phyloP scores from a whole-genome alignment of 2,329 filamentous ascomycete species.

The Trichoderma aggressivum region DNA sequence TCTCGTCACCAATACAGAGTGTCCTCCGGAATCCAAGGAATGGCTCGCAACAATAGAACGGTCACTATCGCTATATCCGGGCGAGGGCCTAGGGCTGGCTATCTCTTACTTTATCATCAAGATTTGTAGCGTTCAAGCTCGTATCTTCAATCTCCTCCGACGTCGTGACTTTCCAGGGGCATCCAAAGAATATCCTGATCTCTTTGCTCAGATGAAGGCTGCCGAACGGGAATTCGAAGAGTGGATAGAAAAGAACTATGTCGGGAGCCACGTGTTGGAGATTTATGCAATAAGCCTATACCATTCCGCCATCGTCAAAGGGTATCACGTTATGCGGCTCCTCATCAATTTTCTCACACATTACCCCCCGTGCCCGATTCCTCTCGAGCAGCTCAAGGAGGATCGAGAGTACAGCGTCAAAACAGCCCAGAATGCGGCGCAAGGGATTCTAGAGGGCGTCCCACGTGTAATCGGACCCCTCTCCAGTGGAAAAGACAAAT shows the following conservation, averaged over 20 bases:
- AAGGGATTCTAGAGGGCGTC: slow-evolving; percentile 30
- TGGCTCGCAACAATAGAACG: slow-evolving; percentile 35
- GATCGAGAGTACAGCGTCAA: slow-evolving; percentile 30
- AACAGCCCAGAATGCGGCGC: slow-evolving; percentile 28
- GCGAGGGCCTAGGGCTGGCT: slow-evolving; percentile 29
- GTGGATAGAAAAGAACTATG: slow-evolving; percentile 20
- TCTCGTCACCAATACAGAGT: slow-evolving; percentile 31
- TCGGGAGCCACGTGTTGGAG: slow-evolving; percentile 22
- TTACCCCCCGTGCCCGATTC: slow-evolving; percentile 25
- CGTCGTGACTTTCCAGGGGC: slow-evolving; percentile 29
- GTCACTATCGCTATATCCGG: slow-evolving; percentile 22
- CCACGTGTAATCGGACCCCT: slow-evolving; percentile 28
- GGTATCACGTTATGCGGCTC: slow-evolving; percentile 32
- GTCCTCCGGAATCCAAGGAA: slow-evolving; percentile 35
- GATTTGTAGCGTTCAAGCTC: slow-evolving; percentile 29
- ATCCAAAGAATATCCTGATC: slow-evolving; percentile 26
- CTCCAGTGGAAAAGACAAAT: slow-evolving; percentile 24
- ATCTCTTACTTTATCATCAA: slow-evolving; percentile 30
- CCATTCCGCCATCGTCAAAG: slow-evolving; percentile 34
- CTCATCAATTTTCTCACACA: slow-evolving; percentile 38
- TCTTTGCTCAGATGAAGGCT: slow-evolving; percentile 27
- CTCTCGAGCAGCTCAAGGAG: slow-evolving; percentile 26
- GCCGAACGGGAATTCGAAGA: slow-evolving; percentile 26
- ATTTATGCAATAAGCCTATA: slow-evolving; percentile 35
- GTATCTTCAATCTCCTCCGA: slow-evolving; percentile 28